Conservation (phyloP, 306 rosid species). For the Prunus dulcis region DNA sequence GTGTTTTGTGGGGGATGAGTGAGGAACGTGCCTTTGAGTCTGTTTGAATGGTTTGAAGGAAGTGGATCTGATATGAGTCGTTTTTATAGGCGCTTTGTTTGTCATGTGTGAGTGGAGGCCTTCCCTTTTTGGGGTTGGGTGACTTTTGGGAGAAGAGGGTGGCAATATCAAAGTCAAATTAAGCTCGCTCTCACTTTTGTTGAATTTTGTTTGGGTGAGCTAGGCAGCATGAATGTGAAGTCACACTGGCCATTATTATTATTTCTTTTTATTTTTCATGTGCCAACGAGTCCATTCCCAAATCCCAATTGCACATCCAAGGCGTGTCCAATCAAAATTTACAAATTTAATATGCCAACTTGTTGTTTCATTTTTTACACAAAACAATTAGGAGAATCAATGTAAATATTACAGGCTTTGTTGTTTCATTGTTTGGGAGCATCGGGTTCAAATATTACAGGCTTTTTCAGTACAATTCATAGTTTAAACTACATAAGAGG, state of each 20-base stretch:
- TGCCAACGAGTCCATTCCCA: not conserved
- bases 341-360: not conserved
- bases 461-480: no score
- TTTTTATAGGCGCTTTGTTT: not conserved
- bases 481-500: no score
- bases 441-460: not conserved
- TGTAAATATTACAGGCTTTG: not conserved
- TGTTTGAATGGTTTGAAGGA: constrained; percentile 4
- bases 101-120: not conserved
- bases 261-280: not conserved
- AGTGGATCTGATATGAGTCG: not conserved
- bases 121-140: not conserved
- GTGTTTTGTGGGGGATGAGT: not conserved
- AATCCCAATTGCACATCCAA: not conserved
- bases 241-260: not conserved
- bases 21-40: not conserved
- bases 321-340: not conserved
- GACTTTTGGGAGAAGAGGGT: not conserved
- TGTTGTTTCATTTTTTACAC: not conserved
- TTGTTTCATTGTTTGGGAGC: not conserved
- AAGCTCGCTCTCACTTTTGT: constrained; percentile 19
- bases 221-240: not conserved
- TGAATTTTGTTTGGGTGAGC: constrained; percentile 1
- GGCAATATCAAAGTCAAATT: constrained; percentile 9
- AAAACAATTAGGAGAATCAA: not conserved